Evolutionary conservation across 2,329 filamentous ascomycete species (phyloP), one percentile per base, ranked within the genome.

Genomic region (Chaetomium globosum): DNA sequence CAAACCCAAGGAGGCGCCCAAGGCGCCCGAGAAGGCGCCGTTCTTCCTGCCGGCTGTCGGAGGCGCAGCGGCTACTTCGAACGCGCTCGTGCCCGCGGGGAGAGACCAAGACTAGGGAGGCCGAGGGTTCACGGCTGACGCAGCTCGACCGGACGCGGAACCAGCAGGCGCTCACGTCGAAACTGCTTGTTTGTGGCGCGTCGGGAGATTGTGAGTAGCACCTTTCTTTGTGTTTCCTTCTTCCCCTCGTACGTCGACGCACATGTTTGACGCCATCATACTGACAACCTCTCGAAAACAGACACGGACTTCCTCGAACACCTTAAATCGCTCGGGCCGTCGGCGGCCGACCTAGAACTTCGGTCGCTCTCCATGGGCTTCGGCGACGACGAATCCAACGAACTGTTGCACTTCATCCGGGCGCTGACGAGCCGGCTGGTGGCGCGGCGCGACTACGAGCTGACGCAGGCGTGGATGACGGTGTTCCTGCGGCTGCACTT

Each of bases 401-500:
- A 98, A 77, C 80, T 96, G 21, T 80, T 89, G 0, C 83, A 87
- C 61, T 99, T 99, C 74, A 88, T 98, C 59, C 77, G 81, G n/a
- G 93, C 93, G 1, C 78, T 99, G 63, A 96, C 91, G 0, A 82
- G 80, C 61, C 83, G 90, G 13, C 80, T 98, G 60, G 78, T 81
- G 52, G 81, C 86, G 59, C 87, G 89, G 69, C 86, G 85, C 56
- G 95, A 98, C 76, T 99, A 96, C 77, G 95, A 99, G 78, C 83
- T 99, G 48, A 90, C 92, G 19, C 93, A 98, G 77, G 92, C 93
- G 0, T 99, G 95, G 94, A 98, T 99, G 93, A 89, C 90, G 1
- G 94, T 98, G 1, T 96, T 98, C 73, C 76, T 99, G 65, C 86
- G 89, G 56, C 80, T 97, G 49, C 94, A 98, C 77, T 85, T 85